Percentiles rank a stretch among this genome's conserved stretches.
phyloP scores from a whole-genome alignment of 2,329 filamentous ascomycete genomes.

The Epichloe hybrida region DNA sequence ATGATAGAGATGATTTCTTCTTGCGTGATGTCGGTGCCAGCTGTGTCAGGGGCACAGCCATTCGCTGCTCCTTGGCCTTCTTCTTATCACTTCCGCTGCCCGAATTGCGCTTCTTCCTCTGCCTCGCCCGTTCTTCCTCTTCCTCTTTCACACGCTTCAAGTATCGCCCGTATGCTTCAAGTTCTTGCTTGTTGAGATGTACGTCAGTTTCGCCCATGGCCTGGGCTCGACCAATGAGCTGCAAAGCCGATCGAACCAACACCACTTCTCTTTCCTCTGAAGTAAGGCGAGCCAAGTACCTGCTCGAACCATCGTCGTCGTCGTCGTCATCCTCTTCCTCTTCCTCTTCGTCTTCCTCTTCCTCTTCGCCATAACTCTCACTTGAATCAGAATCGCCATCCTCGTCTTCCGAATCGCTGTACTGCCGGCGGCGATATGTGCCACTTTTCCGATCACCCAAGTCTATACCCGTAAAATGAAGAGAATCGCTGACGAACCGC shows the following conservation, averaged over 20 bases:
- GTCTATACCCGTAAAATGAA: conserved; percentile 48
- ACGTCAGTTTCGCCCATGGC: conserved; percentile 66
- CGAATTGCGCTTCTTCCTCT: conserved; percentile 44
- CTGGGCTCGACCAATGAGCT: conserved; percentile 67
- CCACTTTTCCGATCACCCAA: conserved; percentile 29
- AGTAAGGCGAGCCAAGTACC: conserved; percentile 39
- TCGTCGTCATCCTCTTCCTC: conserved; percentile 8
- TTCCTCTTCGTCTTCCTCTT: conserved; percentile 17
- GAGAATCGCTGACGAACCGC: conserved; percentile 45
- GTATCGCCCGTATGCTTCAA: conserved; percentile 63
- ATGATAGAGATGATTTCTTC: conserved; percentile 15
- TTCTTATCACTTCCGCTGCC: conserved; percentile 21
- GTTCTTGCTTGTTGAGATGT: conserved; percentile 63
- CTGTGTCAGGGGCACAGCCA: conserved; percentile 40
- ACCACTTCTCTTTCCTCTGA: conserved; percentile 57
- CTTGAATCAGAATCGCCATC: conserved; percentile 19
- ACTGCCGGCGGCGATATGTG: conserved; percentile 25
- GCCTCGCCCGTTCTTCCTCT: conserved; percentile 49
- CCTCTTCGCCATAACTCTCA: conserved; percentile 17
- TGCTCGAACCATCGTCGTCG: background rate
- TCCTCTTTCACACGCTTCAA: conserved; percentile 43
- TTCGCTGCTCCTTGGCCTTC: conserved; percentile 31
- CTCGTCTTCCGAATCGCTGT: conserved; percentile 17
- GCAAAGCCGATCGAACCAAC: conserved; percentile 64
- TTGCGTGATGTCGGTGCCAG: conserved; percentile 30